Evolutionary conservation across 1,284 basidiomycete species (phyloP).

Genomic region (Pseudozyma sp.): DNA sequence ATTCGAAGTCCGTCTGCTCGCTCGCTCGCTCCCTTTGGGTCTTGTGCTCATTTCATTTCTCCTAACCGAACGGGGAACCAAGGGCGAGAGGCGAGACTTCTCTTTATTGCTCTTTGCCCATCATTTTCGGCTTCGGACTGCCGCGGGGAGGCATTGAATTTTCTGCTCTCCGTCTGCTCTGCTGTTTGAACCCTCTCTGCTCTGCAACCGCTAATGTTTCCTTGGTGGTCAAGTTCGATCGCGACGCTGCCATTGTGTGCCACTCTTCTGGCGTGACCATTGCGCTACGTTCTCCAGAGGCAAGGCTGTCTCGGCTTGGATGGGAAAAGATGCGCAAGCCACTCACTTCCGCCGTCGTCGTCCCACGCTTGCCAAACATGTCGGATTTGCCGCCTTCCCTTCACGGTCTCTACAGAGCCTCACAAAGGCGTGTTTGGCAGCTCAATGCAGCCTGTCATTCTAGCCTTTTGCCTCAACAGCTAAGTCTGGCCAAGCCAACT

Average conservation of each 20-base stretch:
- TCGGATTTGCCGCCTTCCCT: not conserved
- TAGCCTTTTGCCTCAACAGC: no score
- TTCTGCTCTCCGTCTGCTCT: not conserved
- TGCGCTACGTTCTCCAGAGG: not conserved
- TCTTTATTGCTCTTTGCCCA: no score
- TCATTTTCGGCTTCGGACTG: not conserved
- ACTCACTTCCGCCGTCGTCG: constrained; percentile 4
- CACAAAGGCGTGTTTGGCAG: not conserved
- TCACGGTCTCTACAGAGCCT: not conserved
- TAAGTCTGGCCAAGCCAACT: no score
- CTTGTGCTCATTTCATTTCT: not conserved
- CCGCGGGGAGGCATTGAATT: not conserved
- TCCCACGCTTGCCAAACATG: not conserved
- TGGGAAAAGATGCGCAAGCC: not conserved
- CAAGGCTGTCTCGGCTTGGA: not conserved
- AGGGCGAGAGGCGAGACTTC: no score
- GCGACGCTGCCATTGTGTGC: not conserved
- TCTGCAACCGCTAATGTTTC: not conserved
- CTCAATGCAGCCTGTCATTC: not conserved
- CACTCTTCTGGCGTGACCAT: no score
- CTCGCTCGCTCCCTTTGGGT: not conserved
- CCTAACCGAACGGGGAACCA: not conserved
- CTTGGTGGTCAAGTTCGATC: not conserved
- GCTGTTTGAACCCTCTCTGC: no score
- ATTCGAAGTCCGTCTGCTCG: not conserved